These are phyloP conservation scores for Nannizzia gypsea DNA, from an alignment of 2,329 filamentous ascomycete species.

Conservation along the genomic window DNA sequence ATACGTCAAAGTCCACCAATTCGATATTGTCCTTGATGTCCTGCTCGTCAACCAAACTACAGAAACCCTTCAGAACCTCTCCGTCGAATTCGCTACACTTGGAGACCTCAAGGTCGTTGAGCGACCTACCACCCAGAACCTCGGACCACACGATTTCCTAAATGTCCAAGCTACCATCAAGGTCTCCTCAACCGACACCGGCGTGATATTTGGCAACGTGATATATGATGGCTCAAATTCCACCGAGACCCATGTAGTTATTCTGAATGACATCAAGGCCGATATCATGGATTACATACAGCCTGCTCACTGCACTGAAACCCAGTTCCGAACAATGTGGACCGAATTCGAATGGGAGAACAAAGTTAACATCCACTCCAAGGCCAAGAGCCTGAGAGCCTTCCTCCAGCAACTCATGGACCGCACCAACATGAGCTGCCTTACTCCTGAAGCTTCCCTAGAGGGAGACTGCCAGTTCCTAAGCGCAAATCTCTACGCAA, in stretches of 20 bases:
- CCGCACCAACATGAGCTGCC: constrained; percentile 95
- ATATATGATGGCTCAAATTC: constrained; percentile 90
- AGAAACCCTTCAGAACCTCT: constrained; percentile 91
- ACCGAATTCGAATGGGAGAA: constrained; percentile 99
- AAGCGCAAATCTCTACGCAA: constrained; percentile 90
- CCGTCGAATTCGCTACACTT: constrained; percentile 95
- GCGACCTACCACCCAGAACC: constrained; percentile 87
- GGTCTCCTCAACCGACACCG: constrained; percentile 93
- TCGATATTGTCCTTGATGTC: constrained; percentile 94
- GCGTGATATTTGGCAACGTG: constrained; percentile 97
- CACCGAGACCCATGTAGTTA: constrained; percentile 91
- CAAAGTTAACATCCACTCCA: constrained; percentile 99
- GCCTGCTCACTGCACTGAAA: constrained; percentile 90
- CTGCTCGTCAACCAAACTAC: constrained; percentile 94
- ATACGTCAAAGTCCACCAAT: constrained; percentile 97
- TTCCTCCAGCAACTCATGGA: constrained; percentile 94
- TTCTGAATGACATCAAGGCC: constrained; percentile 93
- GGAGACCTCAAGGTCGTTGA: constrained; percentile 97
- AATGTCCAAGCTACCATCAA: constrained; percentile 99
- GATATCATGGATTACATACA: constrained; percentile 99
- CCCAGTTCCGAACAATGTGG: constrained; percentile 99
- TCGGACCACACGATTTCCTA: constrained; percentile 90
- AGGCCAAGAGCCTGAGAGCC: constrained; percentile 78
- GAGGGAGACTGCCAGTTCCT: constrained; percentile 97
- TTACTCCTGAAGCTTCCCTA: constrained; percentile 90